Base-by-base conservation (phyloP, 2,329 filamentous ascomycete species). In the Aspergillus glaucus region DNA sequence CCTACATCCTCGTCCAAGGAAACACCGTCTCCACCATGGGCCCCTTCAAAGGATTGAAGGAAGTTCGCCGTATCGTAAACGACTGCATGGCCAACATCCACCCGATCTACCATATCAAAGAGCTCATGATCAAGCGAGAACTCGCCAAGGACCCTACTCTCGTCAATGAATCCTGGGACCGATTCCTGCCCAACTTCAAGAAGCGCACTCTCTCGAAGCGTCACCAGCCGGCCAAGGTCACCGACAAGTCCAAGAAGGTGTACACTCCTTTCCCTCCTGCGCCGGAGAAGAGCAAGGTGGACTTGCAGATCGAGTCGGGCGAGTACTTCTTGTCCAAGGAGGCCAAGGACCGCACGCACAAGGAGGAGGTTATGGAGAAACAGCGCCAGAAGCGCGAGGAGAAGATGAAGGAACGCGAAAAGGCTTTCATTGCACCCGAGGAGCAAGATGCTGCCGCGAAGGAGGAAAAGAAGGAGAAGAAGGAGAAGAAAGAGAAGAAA, bases 231-330 rank as follows among this genome's bases (percentile, higher is more conserved):
- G 81, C 82, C 77, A 89, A 88, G 63, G 84, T 98, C 65, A 89
- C 82, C 47, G 91, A 98, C 77, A 98, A 98, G 80, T 72, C 77
- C 66, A 95, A 92, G 80, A 97, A 95, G 80, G 72, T 78, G 10
- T 98, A 96, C 77, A 98, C 94, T 56, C 92, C 93, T 8, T 98
- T 98, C 84, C 93, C 93, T 44, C 93, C 93, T 6, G 82, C 90
- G 40, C 90, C 91, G 57, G 92, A 98, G 79, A 95, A 95, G 87
- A 96, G 91, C 82, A 98, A 97, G 82, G 81, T 98, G 61, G 93
- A 98, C 72, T 74, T 90, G 71, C 92, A 98, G 79, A 95, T 98
- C 75, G 93, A 98, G 77, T 91, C 83, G 61, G 92, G 93, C 73
- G 92, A 97, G 74, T 98, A 95, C 75, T 97, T 97, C 71, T 72